Evolutionary conservation across 2,329 filamentous ascomycete genomes (phyloP), one percentile per base, ranked within the genome.

Genomic region (Phaeosphaeriaceae sp.): DNA sequence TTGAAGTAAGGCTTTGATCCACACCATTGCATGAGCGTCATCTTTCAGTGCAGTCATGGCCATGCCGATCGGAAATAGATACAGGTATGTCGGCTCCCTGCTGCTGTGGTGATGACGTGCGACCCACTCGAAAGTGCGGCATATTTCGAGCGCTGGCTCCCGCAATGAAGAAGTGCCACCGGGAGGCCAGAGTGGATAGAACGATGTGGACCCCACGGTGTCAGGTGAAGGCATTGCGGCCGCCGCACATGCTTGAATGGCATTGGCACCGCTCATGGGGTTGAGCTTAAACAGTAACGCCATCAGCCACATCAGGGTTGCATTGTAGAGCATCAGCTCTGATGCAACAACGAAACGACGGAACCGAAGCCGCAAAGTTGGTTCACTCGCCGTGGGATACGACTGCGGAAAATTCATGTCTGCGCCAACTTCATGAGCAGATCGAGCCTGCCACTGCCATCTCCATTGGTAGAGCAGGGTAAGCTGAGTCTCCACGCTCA

Each of bases 51-150:
- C 46, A 28, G 46, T 49, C 46, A 49, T 49, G 23, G 46, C 46
- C 23, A 49, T 28, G 19, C 46, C 46, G 21, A 49, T 15, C 5
- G 46, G 46, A 9, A 49, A 49, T 9, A 49, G 15, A 19, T 49
- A 49, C 23, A 49, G 46, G 7, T 49, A 49, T 28, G 46, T 49
- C n/a, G 46, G 46, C 23, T 49, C 46, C 23, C 28, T 49, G 46
- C 46, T 49, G 15, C 28, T 24, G 23, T 49, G 6, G 19, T 49
- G 46, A 28, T 49, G 46, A 9, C 46, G 21, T 8, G 46, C 28
- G 9, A 49, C 46, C 46, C 46, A 49, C 17, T 49, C 46, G 15
- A 49, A 49, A 17, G 15, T 26, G 19, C 22, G n/a, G 15, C 24
- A 28, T 15, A 30, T 49, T 22, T 49, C 46, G 17, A 49, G 22